A percentile compares a stretch with the other conserved stretches of the same genome.
Evolutionary conservation across 352 stramenopile genomes (phyloP).

Genomic region (Globisporangium cystogenes): DNA sequence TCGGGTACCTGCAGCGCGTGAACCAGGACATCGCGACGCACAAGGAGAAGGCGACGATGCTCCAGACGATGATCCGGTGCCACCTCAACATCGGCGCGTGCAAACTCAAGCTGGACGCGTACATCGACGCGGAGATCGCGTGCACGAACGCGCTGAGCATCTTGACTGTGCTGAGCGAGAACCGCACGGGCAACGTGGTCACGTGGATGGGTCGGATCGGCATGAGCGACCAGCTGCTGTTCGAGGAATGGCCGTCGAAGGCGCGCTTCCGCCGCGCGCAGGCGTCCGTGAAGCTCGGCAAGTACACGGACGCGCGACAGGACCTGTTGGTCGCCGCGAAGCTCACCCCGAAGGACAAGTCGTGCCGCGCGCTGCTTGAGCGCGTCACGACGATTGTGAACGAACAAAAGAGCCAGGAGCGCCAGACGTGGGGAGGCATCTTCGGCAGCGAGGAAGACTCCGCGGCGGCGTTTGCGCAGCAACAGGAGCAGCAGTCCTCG

Average conservation of each 20-base stretch:
- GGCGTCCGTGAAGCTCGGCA: slow-evolving; percentile 67
- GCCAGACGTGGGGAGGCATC: slow-evolving; percentile 76
- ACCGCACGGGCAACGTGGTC: slow-evolving; percentile 74
- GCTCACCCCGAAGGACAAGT: slow-evolving; percentile 79
- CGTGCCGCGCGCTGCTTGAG: slow-evolving; percentile 69
- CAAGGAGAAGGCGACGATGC: slow-evolving; percentile 83
- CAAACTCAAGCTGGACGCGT: slow-evolving; percentile 72
- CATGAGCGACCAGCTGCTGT: slow-evolving; percentile 73
- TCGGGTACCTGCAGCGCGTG: slow-evolving; percentile 71
- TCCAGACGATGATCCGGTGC: slow-evolving; percentile 87
- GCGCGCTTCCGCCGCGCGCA: slow-evolving; percentile 80
- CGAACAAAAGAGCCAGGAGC: slow-evolving; percentile 75
- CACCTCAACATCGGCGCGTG: slow-evolving; percentile 83
- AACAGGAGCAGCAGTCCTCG: slow-evolving; percentile 17
- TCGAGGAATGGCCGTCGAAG: slow-evolving; percentile 84
- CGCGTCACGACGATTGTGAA: slow-evolving; percentile 61
- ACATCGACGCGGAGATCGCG: slow-evolving; percentile 66
- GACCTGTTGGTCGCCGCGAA: slow-evolving; percentile 76
- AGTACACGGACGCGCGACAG: slow-evolving; percentile 65
- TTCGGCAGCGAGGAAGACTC: slow-evolving; percentile 29
- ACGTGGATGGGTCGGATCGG: slow-evolving; percentile 82
- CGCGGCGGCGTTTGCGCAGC: slow-evolving; percentile 9
- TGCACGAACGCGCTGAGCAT: slow-evolving; percentile 83
- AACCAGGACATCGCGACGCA: slow-evolving; percentile 71
- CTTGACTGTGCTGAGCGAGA: slow-evolving; percentile 66